Evolutionary conservation across 164 flowering plant genomes (phyloP).

Genomic region (Stephania japonica): DNA sequence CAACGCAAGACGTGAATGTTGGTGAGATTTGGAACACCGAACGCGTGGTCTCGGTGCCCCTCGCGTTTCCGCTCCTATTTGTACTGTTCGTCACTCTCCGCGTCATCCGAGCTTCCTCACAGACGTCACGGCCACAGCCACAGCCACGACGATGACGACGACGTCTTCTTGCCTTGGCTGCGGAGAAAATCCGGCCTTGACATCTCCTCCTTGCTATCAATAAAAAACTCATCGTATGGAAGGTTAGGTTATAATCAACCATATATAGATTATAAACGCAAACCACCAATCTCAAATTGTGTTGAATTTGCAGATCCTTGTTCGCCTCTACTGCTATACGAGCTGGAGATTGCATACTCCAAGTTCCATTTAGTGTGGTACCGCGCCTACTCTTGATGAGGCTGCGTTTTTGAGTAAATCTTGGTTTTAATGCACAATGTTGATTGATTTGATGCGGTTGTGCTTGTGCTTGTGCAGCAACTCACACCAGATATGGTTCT

Average conservation of each 20-base stretch:
- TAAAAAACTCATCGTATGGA: constrained; percentile 61
- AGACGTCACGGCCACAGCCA: too few relatives aligned
- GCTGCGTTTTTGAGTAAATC: too few relatives aligned
- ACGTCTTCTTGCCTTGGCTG: constrained; percentile 70
- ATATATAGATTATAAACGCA: background rate
- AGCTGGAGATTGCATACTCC: constrained; percentile 61
- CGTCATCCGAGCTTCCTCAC: constrained; percentile 17
- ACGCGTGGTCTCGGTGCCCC: constrained; percentile 6
- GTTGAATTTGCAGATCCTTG: constrained; percentile 21
- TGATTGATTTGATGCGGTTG: too few relatives aligned
- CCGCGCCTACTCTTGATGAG: too few relatives aligned
- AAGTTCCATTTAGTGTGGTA: constrained; percentile 72
- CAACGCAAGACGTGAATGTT: too few relatives aligned
- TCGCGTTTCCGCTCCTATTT: constrained; percentile 12
- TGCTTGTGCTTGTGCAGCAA: constrained; percentile 42
- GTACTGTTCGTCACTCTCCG: background rate
- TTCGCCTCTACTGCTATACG: constrained; percentile 27
- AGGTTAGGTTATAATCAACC: constrained; percentile 29
- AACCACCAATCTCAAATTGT: background rate
- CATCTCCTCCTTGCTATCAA: constrained; percentile 53
- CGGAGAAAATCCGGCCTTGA: constrained; percentile 51
- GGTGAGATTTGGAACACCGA: constrained; percentile 6
- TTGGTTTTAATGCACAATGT: too few relatives aligned
- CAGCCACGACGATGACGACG: too few relatives aligned
- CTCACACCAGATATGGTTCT: constrained; percentile 48